A percentile compares a stretch with the other conserved stretches of the same genome.
Evolutionary conservation across 129 eudicot species (phyloP).

Genomic region (Gnaphalium uliginosum): DNA sequence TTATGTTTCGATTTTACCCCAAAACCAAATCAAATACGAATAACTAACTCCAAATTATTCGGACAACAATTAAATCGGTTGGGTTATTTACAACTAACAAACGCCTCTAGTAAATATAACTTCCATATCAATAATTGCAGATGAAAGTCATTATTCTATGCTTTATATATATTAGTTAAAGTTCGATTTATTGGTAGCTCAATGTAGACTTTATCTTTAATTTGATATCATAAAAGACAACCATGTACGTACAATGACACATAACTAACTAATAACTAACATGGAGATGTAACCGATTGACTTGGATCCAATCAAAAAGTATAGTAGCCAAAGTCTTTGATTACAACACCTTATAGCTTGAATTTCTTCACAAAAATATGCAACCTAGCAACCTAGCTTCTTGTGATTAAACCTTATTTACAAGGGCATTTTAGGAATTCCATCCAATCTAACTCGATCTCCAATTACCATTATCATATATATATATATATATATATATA

Average conservation of each 20-base stretch:
- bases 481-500: neutral
- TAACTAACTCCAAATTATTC: too few relatives aligned
- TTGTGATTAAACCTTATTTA: slow-evolving; percentile 8
- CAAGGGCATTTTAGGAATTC: slow-evolving; percentile 14
- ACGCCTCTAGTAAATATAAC: too few relatives aligned
- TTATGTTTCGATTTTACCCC: too few relatives aligned
- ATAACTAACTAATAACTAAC: neutral
- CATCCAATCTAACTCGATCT: neutral
- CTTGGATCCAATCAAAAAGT: neutral
- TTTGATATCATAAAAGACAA: neutral
- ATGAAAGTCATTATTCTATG: too few relatives aligned
- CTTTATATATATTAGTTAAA: too few relatives aligned
- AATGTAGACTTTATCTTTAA: neutral
- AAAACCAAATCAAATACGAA: too few relatives aligned
- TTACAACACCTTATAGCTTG: neutral
- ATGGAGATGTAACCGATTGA: neutral
- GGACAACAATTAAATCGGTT: too few relatives aligned
- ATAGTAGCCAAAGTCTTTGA: neutral
- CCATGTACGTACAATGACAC: neutral
- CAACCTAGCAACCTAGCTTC: neutral
- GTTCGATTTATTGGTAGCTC: neutral
- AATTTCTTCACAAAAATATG: neutral
- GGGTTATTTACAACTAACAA: too few relatives aligned
- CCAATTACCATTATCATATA: neutral
- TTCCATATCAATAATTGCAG: too few relatives aligned